A percentile compares a stretch with the other conserved stretches of the same genome.
Conservation (phyloP, 2,329 filamentous ascomycete genomes). For the Nannizziopsis barbatae region DNA sequence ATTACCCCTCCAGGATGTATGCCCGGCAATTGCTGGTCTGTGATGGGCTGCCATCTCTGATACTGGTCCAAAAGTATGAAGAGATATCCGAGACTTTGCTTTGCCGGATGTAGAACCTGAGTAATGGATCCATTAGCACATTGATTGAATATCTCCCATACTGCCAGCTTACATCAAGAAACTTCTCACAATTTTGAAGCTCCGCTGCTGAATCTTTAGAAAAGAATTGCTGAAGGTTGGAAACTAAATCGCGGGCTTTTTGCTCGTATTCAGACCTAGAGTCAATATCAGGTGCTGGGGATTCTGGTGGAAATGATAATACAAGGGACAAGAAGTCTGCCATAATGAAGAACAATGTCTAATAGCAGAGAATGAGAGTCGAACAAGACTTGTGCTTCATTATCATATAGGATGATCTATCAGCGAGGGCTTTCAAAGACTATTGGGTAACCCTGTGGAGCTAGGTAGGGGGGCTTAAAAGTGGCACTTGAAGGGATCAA, state of each 20-base stretch:
- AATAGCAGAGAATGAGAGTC: no score
- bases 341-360: background rate
- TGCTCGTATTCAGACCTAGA: constrained; percentile 36
- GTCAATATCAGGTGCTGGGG: constrained; percentile 18
- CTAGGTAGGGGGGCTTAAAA: no score
- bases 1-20: constrained; percentile 36
- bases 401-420: no score
- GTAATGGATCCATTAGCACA: background rate
- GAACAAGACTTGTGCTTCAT: no score
- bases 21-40: constrained; percentile 27
- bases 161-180: constrained; percentile 25
- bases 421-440: no score
- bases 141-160: background rate
- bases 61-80: constrained; percentile 44
- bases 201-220: constrained; percentile 23
- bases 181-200: constrained; percentile 25
- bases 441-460: no score
- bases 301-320: constrained; percentile 32
- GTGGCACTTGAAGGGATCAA: no score
- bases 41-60: constrained; percentile 26
- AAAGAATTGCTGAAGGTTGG: constrained; percentile 29
- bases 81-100: constrained; percentile 50
- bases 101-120: constrained; percentile 41
- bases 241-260: constrained; percentile 31
- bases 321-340: constrained; percentile 28